Evolutionary conservation across 2,329 filamentous ascomycete genomes (phyloP).

Genomic region (Pseudogymnoascus sp.): DNA sequence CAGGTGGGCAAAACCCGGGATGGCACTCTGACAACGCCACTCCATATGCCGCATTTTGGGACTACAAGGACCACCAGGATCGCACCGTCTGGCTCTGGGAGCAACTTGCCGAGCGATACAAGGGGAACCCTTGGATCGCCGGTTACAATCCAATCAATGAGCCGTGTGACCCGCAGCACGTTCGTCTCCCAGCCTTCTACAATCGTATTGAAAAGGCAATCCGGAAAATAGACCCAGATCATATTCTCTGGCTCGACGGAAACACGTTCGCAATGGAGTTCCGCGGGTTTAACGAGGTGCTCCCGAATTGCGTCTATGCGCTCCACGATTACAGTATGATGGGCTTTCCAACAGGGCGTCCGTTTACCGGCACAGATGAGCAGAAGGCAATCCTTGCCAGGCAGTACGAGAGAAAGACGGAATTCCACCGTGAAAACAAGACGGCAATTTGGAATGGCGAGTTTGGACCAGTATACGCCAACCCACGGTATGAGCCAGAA

Average conservation of each 20-base stretch:
- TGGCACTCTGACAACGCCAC: slow-evolving; percentile 42
- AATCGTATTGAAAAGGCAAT: slow-evolving; percentile 38
- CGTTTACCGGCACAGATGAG: slow-evolving; percentile 33
- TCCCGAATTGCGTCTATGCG: slow-evolving; percentile 38
- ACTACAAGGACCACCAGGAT: slow-evolving; percentile 42
- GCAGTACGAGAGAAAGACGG: slow-evolving; percentile 37
- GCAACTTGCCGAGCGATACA: slow-evolving; percentile 37
- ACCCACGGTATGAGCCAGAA: slow-evolving; percentile 22
- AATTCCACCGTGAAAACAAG: slow-evolving; percentile 36
- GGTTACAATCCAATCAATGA: slow-evolving; percentile 46
- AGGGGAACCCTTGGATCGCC: slow-evolving; percentile 37
- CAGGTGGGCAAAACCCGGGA: slow-evolving; percentile 41
- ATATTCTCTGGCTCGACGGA: slow-evolving; percentile 37
- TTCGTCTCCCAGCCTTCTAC: slow-evolving; percentile 38
- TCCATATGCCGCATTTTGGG: slow-evolving; percentile 40
- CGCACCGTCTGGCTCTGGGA: slow-evolving; percentile 41
- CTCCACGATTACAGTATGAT: slow-evolving; percentile 36
- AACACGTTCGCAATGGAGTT: slow-evolving; percentile 39
- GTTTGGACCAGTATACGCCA: slow-evolving; percentile 35
- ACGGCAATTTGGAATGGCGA: slow-evolving; percentile 45
- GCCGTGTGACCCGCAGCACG: slow-evolving; percentile 39
- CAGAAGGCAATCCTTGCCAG: slow-evolving; percentile 34
- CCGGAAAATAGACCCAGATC: slow-evolving; percentile 35
- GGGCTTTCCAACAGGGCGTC: slow-evolving; percentile 34
- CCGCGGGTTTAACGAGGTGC: slow-evolving; percentile 32